Conservation (phyloP, 371 early-diverging fungal genomes). For the Actinomucor elegans region DNA sequence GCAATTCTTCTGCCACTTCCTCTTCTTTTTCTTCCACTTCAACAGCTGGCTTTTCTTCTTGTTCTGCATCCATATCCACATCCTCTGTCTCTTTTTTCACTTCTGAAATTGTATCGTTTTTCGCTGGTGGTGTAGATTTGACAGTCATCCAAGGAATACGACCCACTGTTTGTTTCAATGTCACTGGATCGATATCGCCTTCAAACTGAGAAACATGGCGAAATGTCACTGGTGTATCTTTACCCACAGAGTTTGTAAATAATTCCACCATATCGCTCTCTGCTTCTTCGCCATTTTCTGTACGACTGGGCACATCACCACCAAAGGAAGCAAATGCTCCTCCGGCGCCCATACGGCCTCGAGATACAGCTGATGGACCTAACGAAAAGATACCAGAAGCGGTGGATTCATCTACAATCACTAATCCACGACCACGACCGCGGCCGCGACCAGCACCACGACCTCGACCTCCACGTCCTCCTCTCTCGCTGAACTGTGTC, state of each 20-base stretch:
- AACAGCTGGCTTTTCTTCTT: neutral
- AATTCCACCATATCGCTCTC: conserved; percentile 34
- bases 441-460: conserved; percentile 41
- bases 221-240: conserved; percentile 39
- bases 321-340: conserved; percentile 37
- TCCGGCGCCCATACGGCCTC: conserved; percentile 16
- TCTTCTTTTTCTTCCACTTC: conserved; percentile 8
- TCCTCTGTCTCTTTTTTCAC: conserved; percentile 10
- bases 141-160: conserved; percentile 38
- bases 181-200: conserved; percentile 44
- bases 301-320: conserved; percentile 26
- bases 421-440: conserved; percentile 33
- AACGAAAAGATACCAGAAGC: conserved; percentile 73
- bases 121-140: conserved; percentile 7
- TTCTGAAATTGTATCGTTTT: neutral
- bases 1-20: neutral
- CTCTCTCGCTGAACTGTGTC: conserved; percentile 10
- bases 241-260: conserved; percentile 21
- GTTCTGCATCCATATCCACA: neutral
- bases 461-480: conserved; percentile 33
- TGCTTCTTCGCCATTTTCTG: conserved; percentile 22
- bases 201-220: conserved; percentile 32
- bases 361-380: conserved; percentile 53
- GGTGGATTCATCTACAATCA: conserved; percentile 35
- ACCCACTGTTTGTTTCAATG: conserved; percentile 20